Evolutionary conservation across 495 filamentous ascomycete species (phyloP).

Genomic region (Venustampulla echinocandica): DNA sequence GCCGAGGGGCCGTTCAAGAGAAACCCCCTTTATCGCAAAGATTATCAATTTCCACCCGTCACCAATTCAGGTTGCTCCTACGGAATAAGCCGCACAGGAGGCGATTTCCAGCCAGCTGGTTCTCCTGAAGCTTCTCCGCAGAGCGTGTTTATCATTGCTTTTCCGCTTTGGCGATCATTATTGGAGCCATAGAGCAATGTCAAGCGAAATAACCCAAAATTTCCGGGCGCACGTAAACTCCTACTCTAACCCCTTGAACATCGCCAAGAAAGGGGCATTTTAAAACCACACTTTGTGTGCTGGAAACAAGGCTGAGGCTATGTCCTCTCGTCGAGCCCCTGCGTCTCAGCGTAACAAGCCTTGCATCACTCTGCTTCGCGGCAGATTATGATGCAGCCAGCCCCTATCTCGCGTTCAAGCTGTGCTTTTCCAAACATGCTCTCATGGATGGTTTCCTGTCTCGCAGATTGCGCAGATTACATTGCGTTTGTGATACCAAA

Average conservation of each 20-base stretch:
- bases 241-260: neutral
- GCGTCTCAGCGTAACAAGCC: conserved; percentile 4
- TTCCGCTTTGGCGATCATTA: neutral
- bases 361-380: conserved; percentile 6
- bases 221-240: neutral
- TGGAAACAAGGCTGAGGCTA: conserved; percentile 18
- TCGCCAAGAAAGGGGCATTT: neutral
- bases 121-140: neutral
- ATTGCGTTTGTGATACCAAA: neutral
- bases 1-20: too few species aligned
- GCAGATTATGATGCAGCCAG: neutral
- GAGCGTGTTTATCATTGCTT: neutral
- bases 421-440: conserved; percentile 2
- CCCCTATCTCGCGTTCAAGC: too few species aligned
- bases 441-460: neutral
- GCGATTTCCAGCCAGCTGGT: neutral
- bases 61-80: neutral
- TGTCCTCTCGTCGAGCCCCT: conserved; percentile 12
- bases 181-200: neutral
- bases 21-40: neutral
- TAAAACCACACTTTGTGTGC: too few species aligned
- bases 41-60: neutral
- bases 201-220: neutral
- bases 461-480: neutral
- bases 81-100: neutral